These are phyloP conservation scores for Tetracladium marchalianum DNA, from an alignment of 495 filamentous ascomycete species.

Conservation along the genomic window DNA sequence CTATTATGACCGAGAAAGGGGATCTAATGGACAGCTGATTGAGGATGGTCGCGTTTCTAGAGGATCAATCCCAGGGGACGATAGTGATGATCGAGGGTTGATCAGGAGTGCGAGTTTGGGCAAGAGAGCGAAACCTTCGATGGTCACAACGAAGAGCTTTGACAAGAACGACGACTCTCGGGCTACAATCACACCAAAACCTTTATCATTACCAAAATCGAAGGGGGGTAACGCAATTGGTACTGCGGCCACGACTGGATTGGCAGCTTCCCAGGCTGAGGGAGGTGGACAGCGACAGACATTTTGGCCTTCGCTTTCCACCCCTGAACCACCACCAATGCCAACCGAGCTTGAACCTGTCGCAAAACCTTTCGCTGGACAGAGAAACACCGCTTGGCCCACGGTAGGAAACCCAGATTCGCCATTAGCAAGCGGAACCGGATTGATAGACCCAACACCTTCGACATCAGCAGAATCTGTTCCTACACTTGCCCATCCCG, in stretches of 20 bases:
- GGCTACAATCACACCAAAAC: conserved; percentile 1
- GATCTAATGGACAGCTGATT: conserved; percentile 34
- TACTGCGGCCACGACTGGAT: no score
- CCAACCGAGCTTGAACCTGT: no score
- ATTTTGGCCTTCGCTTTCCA: no score
- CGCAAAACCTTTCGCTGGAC: conserved; percentile 1
- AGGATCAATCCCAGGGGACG: conserved; percentile 34
- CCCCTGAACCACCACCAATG: no score
- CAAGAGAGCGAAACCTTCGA: conserved; percentile 58
- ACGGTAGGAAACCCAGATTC: conserved; percentile 15
- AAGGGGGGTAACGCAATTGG: conserved; percentile 4
- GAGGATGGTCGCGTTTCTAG: conserved; percentile 35
- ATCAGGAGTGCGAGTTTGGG: conserved; percentile 75
- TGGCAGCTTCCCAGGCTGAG: no score
- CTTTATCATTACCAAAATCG: conserved; percentile 6
- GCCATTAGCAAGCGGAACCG: conserved; percentile 16
- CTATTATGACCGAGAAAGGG: conserved; percentile 22
- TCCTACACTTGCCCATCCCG: conserved; percentile 4
- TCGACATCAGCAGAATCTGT: conserved; percentile 12
- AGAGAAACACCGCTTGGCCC: conserved; percentile 14
- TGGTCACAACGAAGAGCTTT: conserved; percentile 45
- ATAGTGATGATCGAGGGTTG: conserved; percentile 49
- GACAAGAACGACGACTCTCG: conserved; percentile 2
- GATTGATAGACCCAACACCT: conserved; percentile 15
- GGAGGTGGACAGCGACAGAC: no score